These are phyloP conservation scores for Aspergillus baeticus DNA, from an alignment of 495 filamentous ascomycete species.

Conservation along the genomic window DNA sequence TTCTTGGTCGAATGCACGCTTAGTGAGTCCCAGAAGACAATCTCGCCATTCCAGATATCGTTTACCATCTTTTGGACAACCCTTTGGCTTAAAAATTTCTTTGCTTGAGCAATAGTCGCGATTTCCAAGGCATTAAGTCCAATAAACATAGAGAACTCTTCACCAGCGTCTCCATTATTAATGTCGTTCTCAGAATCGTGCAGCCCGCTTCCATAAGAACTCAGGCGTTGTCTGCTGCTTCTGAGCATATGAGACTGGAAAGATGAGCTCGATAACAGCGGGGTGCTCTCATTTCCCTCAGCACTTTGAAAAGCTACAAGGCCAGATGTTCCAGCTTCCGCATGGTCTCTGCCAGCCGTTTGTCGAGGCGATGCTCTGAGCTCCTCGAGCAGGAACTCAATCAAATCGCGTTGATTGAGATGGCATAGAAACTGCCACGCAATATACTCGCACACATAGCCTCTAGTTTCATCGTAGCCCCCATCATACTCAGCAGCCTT, in stretches of 20 bases:
- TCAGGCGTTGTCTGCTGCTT: constrained; percentile 13
- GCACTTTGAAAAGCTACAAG: constrained; percentile 9
- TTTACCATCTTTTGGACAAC: constrained; percentile 86
- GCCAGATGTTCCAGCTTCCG: constrained; percentile 25
- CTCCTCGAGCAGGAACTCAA: constrained; percentile 83
- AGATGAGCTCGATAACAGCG: constrained; percentile 27
- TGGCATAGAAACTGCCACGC: constrained; percentile 85
- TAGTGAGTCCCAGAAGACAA: constrained; percentile 87
- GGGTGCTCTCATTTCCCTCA: constrained; percentile 26
- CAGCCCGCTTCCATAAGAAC: constrained; percentile 8
- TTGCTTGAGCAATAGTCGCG: constrained; percentile 83
- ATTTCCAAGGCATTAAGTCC: constrained; percentile 89
- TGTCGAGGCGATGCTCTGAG: constrained; percentile 41
- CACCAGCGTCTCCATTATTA: constrained; percentile 36
- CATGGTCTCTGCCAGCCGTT: constrained; percentile 20
- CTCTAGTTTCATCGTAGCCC: constrained; percentile 72
- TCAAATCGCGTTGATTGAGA: constrained; percentile 74
- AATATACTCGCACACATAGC: constrained; percentile 85
- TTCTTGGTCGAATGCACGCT: constrained; percentile 75
- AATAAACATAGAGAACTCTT: constrained; percentile 65
- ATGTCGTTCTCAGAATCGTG: constrained; percentile 10
- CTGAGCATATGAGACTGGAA: constrained; percentile 26
- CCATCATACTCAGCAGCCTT: constrained; percentile 61
- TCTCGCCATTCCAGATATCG: constrained; percentile 88
- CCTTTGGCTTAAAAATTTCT: constrained; percentile 83